Conservation (phyloP, 495 filamentous ascomycete species). For the Tuber microsphaerosporum region DNA sequence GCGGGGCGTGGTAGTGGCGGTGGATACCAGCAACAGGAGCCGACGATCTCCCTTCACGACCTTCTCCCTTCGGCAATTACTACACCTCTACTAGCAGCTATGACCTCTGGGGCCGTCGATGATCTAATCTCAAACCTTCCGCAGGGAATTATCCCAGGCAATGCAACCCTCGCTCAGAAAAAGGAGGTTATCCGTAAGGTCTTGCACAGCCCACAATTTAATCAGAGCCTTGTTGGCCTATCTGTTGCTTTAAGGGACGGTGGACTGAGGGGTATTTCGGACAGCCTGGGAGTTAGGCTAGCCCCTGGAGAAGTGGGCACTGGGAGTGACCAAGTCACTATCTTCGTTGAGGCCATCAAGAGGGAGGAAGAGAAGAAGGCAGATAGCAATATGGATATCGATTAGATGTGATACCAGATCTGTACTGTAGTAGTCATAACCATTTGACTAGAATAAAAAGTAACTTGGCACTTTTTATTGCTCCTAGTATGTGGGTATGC, state of each 20-base stretch:
- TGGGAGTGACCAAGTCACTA: constrained; percentile 80
- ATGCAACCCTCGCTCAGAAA: constrained; percentile 61
- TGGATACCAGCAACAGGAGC: constrained; percentile 47
- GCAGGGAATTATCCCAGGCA: constrained; percentile 47
- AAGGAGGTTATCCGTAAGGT: constrained; percentile 72
- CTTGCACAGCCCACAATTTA: constrained; percentile 83
- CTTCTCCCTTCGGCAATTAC: constrained; percentile 71
- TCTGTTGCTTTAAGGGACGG: constrained; percentile 85
- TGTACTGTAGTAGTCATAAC: background rate
- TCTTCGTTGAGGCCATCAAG: constrained; percentile 81
- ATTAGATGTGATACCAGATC: constrained; percentile 8
- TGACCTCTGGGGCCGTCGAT: constrained; percentile 59
- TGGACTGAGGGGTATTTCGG: constrained; percentile 80
- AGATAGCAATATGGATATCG: constrained; percentile 24
- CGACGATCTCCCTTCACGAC: constrained; percentile 75
- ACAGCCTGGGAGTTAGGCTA: constrained; percentile 71
- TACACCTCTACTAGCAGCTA: constrained; percentile 64
- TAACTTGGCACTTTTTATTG: background rate
- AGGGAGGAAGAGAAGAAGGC: constrained; percentile 56
- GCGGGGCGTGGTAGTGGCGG: constrained; percentile 11
- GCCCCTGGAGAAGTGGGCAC: constrained; percentile 61
- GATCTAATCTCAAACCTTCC: constrained; percentile 71
- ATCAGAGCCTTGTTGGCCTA: constrained; percentile 73
- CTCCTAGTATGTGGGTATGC: background rate
- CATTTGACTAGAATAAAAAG: background rate